Evolutionary conservation across 1,139 yeast species (phyloP).

Genomic region (Pneumocystis oryctolagi): DNA sequence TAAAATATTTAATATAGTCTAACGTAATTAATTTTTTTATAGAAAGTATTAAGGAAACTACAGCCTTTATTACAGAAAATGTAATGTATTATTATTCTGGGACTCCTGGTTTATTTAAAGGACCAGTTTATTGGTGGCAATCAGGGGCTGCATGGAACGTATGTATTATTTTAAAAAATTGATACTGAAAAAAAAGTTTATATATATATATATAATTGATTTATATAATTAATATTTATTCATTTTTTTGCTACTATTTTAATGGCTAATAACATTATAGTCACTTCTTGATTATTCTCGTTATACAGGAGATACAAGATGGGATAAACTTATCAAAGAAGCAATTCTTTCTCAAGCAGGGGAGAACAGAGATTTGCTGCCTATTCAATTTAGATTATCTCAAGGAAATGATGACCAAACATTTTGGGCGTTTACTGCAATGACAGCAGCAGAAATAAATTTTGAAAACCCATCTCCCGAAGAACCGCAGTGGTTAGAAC

Average conservation of each 20-base stretch:
- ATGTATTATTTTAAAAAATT: background rate
- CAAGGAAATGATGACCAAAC: slow-evolving; percentile 93
- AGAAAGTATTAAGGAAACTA: background rate
- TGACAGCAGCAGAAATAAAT: slow-evolving; percentile 72
- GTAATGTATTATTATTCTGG: slow-evolving; percentile 5
- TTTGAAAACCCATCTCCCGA: slow-evolving; percentile 45
- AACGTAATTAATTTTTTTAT: background rate
- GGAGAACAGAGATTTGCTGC: slow-evolving; percentile 50
- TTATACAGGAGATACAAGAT: slow-evolving; percentile 49
- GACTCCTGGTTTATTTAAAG: slow-evolving; percentile 56
- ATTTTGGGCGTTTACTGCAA: slow-evolving; percentile 73
- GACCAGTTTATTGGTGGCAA: slow-evolving; percentile 89
- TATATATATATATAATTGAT: background rate
- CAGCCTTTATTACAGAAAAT: background rate
- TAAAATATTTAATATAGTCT: background rate
- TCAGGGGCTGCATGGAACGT: slow-evolving; percentile 65
- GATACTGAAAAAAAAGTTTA: background rate
- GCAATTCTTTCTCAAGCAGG: slow-evolving; percentile 59
- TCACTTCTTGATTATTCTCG: slow-evolving; percentile 53
- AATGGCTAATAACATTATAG: background rate
- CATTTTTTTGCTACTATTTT: background rate
- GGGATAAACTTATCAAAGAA: slow-evolving; percentile 37
- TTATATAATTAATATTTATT: slow-evolving; percentile 1
- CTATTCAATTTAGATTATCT: slow-evolving; percentile 55
- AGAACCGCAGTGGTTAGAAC: slow-evolving; percentile 47